A percentile compares a stretch with the other conserved stretches of the same genome.
Conservation (phyloP, 345 rosid species). For the Citrus sinensis region DNA sequence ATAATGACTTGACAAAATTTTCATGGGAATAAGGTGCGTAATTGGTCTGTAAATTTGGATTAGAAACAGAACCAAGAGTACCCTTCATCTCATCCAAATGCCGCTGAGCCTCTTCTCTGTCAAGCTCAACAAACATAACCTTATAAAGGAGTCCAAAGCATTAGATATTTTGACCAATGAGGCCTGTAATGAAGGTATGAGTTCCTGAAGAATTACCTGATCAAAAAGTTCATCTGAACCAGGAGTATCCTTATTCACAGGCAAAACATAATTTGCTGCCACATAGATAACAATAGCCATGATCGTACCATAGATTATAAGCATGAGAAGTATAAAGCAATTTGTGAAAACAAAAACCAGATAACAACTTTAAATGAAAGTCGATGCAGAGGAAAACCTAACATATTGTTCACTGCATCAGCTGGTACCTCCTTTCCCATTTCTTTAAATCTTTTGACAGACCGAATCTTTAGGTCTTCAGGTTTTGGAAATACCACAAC, state of each 20-base stretch:
- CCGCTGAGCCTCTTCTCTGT: conserved; percentile 16
- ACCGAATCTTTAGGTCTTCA: conserved; percentile 23
- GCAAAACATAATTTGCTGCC: conserved; percentile 30
- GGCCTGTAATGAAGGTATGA: background rate
- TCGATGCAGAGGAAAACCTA: conserved; percentile 13
- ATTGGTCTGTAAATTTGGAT: background rate
- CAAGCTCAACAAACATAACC: conserved; percentile 32
- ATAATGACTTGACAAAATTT: conserved; percentile 11
- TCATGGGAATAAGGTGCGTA: conserved; percentile 1
- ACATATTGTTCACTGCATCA: conserved; percentile 24
- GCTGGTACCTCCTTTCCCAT: conserved; percentile 36
- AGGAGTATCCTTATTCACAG: conserved; percentile 20
- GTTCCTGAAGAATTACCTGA: conserved; percentile 10
- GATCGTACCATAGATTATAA: background rate
- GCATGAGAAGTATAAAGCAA: background rate
- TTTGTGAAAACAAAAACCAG: background rate
- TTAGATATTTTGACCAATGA: background rate
- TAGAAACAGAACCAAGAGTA: conserved; percentile 10
- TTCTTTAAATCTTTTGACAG: conserved; percentile 29
- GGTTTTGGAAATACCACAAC: conserved; percentile 31
- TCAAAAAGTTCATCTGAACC: conserved; percentile 28
- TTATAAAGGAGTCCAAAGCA: conserved; percentile 1
- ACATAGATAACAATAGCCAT: background rate
- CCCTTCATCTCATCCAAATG: conserved; percentile 30
- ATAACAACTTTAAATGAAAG: background rate